Evolutionary conservation across 1,139 yeast genomes (phyloP), one percentile per base, ranked within the genome.

Genomic region (Petasospora fabianii): DNA sequence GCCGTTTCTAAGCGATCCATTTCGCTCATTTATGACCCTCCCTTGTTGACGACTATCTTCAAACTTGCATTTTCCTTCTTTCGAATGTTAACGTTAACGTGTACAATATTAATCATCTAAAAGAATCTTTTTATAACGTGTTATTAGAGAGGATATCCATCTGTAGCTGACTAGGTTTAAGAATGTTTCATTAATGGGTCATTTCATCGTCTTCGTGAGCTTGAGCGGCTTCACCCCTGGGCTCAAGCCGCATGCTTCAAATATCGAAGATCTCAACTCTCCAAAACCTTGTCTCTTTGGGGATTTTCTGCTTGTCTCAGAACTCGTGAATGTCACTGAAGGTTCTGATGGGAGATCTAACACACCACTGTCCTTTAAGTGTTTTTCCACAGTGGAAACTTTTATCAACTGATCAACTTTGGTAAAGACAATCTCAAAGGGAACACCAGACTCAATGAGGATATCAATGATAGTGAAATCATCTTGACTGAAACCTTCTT

Each of bases 341-440:
- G 75, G 75, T 30, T 59, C 52, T 5, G 58, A 50, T 2, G 69
- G 61, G 5, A 54, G 36, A 4, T 52, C 39, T 6, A 42, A 24
- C 2, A 58, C 51, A 0, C 54, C 55, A 4, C 62, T 52, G 1
- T 55, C 50, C 7, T 53, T 49, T 6, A 69, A 48, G 15, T 59
- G 47, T 13, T 15, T 50, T 27, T 35, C 54, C 42, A 32, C 68
- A 34, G 28, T 51, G 42, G 30, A 43, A 29, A 11, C 42, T 30
- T 37, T 40, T 44, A n/a, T 39, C 54, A 80, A 54, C 41, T 71
- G 71, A 55, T 86, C 95, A 34, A 79, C 73, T 55, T 87, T 87
- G 18, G 95, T 87, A 56, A 85, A 75, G 0, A 87, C 73, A 5
- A 87, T 59, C 47, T 84, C 92, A 62, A 82, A 84, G 0, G 84